A percentile compares a stretch with the other conserved stretches of the same genome.
phyloP scores from a whole-genome alignment of 148 eudicot genomes.

The Spergularia bocconei region DNA sequence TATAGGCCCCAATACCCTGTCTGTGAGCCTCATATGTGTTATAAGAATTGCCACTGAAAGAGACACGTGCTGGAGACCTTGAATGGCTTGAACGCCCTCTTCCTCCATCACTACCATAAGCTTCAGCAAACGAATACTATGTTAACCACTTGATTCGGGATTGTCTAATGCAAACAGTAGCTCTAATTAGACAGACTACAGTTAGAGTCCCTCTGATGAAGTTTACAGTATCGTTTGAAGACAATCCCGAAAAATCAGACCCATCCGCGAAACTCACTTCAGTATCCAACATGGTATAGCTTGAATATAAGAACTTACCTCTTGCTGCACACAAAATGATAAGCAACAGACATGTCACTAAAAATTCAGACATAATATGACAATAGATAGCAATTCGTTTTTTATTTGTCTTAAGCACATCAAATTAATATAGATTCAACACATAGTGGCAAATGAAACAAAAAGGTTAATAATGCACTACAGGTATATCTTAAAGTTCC shows the following conservation, averaged over 20 bases:
- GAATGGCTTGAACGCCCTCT: constrained; percentile 77
- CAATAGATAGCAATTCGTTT: background rate
- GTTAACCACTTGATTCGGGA: constrained; percentile 66
- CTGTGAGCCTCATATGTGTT: constrained; percentile 55
- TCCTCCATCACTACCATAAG: constrained; percentile 91
- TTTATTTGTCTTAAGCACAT: background rate
- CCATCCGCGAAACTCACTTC: constrained; percentile 79
- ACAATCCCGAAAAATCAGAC: constrained; percentile 61
- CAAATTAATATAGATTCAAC: background rate
- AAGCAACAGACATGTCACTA: constrained; percentile 49
- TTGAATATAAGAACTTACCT: constrained; percentile 98
- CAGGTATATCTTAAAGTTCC: constrained; percentile 36
- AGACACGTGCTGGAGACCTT: constrained; percentile 73
- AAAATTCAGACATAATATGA: constrained; percentile 6
- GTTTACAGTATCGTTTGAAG: constrained; percentile 47
- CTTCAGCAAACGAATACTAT: constrained; percentile 88
- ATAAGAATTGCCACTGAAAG: constrained; percentile 58
- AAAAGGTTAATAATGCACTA: constrained; percentile 29
- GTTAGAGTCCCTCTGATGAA: constrained; percentile 54
- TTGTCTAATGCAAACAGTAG: constrained; percentile 50
- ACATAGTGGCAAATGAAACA: constrained; percentile 22
- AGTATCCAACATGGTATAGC: constrained; percentile 74
- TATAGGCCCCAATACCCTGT: constrained; percentile 49
- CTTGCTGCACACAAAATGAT: constrained; percentile 80
- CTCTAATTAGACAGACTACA: constrained; percentile 59